A percentile compares a stretch with the other conserved stretches of the same genome.
These are phyloP conservation scores for Pseudogymnoascus sp. DNA, from an alignment of 2,329 filamentous ascomycete species.

Conservation along the genomic window DNA sequence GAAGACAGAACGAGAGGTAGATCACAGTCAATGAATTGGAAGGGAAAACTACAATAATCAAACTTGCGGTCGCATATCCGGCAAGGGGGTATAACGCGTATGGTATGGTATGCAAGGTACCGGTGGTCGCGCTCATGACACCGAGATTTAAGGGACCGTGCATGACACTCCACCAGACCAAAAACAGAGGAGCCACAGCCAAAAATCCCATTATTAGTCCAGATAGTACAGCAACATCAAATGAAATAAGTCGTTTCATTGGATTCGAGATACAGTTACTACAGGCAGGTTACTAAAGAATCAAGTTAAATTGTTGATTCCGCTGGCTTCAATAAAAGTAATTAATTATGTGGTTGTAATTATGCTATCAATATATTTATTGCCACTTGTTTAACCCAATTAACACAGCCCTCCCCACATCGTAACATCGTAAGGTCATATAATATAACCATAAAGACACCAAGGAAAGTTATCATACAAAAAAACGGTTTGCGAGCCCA, in stretches of 20 bases:
- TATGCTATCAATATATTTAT: not conserved
- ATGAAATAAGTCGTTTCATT: not conserved
- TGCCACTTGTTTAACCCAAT: not conserved
- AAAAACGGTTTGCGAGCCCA: not conserved
- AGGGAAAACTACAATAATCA: not conserved
- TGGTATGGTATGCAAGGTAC: not conserved
- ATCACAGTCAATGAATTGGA: not conserved
- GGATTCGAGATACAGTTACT: not conserved
- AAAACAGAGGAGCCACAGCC: not conserved
- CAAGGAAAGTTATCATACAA: not conserved
- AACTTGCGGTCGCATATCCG: not conserved
- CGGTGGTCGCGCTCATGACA: not conserved
- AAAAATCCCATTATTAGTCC: not conserved
- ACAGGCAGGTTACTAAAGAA: not conserved
- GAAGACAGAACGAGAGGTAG: not conserved
- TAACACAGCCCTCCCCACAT: not conserved
- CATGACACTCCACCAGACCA: not conserved
- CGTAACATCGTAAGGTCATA: not conserved
- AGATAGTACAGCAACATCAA: not conserved
- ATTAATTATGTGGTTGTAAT: not conserved
- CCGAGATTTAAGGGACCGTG: not conserved
- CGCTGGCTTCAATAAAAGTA: not conserved
- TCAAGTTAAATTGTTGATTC: not conserved
- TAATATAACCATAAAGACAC: not conserved
- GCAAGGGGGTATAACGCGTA: conserved; percentile 1